Evolutionary conservation across 1,139 yeast genomes (phyloP), one percentile per base, ranked within the genome.

Genomic region (Suhomyces maxii): DNA sequence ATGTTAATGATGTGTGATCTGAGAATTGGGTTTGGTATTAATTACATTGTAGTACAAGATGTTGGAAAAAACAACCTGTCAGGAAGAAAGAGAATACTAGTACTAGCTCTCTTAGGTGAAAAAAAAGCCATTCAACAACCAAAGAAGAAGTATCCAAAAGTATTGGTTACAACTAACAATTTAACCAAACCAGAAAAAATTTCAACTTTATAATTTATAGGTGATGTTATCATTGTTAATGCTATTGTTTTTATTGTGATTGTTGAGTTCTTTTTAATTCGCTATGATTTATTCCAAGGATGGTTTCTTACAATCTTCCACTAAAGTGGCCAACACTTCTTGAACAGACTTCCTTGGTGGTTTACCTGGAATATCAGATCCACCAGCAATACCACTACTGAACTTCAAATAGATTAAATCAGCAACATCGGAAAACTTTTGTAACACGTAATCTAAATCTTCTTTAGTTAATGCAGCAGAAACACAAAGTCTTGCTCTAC

Each of bases 401-500:
- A 86, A 83, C 64, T 90, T 90, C 67, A 91, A 79, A 63, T 77
- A 83, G 49, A 88, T 65, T 58, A 73, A 70, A 57, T 88, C 95
- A 45, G 98, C 99, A 49, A 90, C 78, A 58, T 86, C 90, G 59
- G 83, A 83, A 59, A 88, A 79, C 58, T 81, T 85, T 43, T 79
- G 76, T 56, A 93, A 77, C 37, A 91, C 79, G 54, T 82, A 79
- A 67, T 93, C 99, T 60, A 91, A 80, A 66, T 93, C 99, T 58
- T 87, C 95, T 68, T 93, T 93, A 28, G 96, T 93, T 58, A 95
- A 77, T 1, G 98, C 89, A 0, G 98, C 77, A 49, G 96, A 86
- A 54, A 95, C 86, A 74, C 99, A 93, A 59, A 93, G 81, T 65
- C 99, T 83, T 26, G 89, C 91, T 70, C 99, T 83, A 9, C 96